phyloP scores from a whole-genome alignment of 805 yeast species.

The Yarrowia sp. region DNA sequence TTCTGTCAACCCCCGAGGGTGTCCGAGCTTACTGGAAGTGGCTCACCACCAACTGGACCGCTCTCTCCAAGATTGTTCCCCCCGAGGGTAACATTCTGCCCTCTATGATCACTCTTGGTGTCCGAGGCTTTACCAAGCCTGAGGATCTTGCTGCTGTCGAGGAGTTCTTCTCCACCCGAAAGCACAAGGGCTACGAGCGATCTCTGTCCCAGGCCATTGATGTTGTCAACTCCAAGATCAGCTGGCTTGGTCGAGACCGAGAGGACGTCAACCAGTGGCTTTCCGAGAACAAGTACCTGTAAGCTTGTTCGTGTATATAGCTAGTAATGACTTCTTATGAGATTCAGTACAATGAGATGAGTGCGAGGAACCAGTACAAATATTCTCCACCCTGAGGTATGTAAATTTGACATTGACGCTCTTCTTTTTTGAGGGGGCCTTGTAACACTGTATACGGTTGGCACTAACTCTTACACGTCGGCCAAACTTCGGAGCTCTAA shows the following conservation, averaged over 20 bases:
- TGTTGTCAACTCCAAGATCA: conserved; percentile 47
- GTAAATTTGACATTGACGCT: too few species aligned
- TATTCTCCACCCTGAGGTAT: too few species aligned
- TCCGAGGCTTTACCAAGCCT: conserved; percentile 57
- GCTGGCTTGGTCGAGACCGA: conserved; percentile 51
- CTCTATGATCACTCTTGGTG: conserved; percentile 59
- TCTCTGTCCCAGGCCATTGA: conserved; percentile 57
- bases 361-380: too few species aligned
- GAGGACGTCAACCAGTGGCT: conserved; percentile 48
- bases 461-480: neutral
- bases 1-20: conserved; percentile 62
- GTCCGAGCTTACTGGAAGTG: conserved; percentile 69
- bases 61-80: conserved; percentile 62
- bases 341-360: neutral
- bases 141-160: conserved; percentile 54
- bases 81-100: conserved; percentile 80
- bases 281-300: conserved; percentile 45
- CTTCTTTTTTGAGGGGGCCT: too few species aligned
- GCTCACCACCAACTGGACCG: conserved; percentile 69
- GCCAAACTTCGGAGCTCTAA: neutral
- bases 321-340: conserved; percentile 12
- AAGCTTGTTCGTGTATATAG: conserved; percentile 32
- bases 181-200: conserved; percentile 56
- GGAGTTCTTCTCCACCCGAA: conserved; percentile 46
- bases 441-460: neutral